phyloP scores from a whole-genome alignment of 192 early-diverging fungal genomes.

The Coemansia asiatica region DNA sequence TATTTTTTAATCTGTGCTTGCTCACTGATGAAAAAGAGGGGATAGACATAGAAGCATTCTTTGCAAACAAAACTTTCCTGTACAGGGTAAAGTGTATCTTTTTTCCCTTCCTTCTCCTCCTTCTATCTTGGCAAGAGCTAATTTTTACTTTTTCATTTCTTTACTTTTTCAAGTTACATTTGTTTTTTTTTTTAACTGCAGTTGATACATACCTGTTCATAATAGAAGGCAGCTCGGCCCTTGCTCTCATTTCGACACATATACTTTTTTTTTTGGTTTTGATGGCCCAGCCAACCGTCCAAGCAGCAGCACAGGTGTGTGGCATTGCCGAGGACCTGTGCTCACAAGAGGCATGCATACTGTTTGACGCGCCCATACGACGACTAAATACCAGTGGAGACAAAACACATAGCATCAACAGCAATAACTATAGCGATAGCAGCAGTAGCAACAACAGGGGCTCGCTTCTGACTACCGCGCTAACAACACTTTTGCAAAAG shows the following conservation, averaged over 20 bases:
- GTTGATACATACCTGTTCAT: no score
- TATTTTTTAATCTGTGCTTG: constrained; percentile 4
- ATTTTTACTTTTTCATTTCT: constrained; percentile 3
- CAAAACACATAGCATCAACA: not conserved
- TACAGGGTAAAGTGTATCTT: no score
- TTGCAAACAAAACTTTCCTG: not conserved
- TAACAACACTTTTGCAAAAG: constrained; percentile 30
- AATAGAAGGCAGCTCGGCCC: no score
- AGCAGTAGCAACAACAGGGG: not conserved
- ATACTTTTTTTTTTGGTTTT: not conserved
- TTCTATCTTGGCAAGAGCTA: no score
- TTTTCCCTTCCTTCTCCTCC: no score
- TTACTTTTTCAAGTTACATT: constrained; percentile 3
- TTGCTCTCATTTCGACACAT: no score
- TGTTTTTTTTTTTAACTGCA: constrained; percentile 6
- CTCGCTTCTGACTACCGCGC: constrained; percentile 27
- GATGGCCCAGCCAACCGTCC: constrained; percentile 22
- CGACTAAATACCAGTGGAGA: not conserved
- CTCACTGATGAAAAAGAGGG: no score
- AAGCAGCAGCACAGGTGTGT: constrained; percentile 38
- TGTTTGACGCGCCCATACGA: constrained; percentile 21
- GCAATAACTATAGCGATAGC: not conserved
- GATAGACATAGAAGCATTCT: no score
- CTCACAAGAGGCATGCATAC: constrained; percentile 24
- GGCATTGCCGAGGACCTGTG: constrained; percentile 35